Percentiles rank a stretch among this genome's conserved stretches.
Evolutionary conservation across 768 basidiomycete genomes (phyloP).

Genomic region (Psilocybe azurescens): DNA sequence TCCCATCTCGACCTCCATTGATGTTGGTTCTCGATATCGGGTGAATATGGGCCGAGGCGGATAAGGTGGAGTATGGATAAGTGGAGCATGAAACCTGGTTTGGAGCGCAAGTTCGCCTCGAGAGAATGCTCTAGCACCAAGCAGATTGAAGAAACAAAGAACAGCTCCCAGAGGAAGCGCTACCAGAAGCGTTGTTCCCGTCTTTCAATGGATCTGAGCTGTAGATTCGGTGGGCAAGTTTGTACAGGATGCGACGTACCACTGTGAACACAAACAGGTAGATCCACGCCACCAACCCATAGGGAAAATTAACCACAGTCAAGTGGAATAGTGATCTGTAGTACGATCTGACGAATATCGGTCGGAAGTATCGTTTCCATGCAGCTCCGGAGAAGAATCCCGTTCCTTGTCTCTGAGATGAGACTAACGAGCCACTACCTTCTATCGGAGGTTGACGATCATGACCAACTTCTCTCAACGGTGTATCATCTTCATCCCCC

Average conservation of each 20-base stretch:
- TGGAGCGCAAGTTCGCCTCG: constrained; percentile 79
- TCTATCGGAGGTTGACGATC: constrained; percentile 35
- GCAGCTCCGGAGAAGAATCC: constrained; percentile 39
- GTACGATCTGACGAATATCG: constrained; percentile 60
- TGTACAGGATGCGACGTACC: constrained; percentile 53
- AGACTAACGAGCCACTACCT: constrained; percentile 10
- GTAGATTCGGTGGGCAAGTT: not conserved
- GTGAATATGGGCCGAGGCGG: constrained; percentile 80
- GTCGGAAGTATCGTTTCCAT: constrained; percentile 69
- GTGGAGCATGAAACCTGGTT: constrained; percentile 69
- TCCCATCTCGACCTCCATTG: constrained; percentile 56
- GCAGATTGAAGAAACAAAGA: constrained; percentile 76
- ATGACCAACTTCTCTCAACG: constrained; percentile 37
- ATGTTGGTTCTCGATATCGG: constrained; percentile 56
- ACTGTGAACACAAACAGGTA: constrained; percentile 83
- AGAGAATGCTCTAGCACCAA: constrained; percentile 75
- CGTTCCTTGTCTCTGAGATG: constrained; percentile 14
- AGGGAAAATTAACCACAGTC: constrained; percentile 78
- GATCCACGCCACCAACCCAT: constrained; percentile 74
- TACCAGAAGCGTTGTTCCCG: constrained; percentile 81
- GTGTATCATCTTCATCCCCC: constrained; percentile 44
- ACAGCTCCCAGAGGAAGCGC: constrained; percentile 79
- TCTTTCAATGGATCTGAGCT: constrained; percentile 40
- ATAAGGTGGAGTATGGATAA: constrained; percentile 59
- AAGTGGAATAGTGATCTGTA: constrained; percentile 73